Evolutionary conservation across 805 yeast genomes (phyloP).

Genomic region (Kuraishia piskuri): DNA sequence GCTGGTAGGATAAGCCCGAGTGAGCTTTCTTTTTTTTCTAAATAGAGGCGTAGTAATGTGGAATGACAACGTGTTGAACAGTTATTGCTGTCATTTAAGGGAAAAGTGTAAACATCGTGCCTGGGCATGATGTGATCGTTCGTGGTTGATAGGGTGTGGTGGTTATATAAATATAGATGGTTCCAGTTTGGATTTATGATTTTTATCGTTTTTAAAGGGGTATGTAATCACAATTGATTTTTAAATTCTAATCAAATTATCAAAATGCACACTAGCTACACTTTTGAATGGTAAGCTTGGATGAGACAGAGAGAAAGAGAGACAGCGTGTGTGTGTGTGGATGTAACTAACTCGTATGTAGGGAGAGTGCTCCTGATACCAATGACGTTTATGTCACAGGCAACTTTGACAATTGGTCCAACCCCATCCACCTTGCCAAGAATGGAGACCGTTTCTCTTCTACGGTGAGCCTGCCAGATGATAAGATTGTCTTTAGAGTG

Average conservation of each 20-base stretch:
- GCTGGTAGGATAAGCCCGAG: too few species aligned
- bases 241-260: too few species aligned
- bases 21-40: not conserved
- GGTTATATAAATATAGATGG: not conserved
- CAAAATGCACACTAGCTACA: conserved; percentile 6
- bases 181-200: too few species aligned
- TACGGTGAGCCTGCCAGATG: conserved; percentile 32
- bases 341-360: conserved; percentile 8
- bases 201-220: too few species aligned
- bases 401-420: conserved; percentile 47
- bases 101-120: not conserved
- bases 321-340: not conserved
- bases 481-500: conserved; percentile 34
- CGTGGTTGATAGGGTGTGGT: not conserved
- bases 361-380: conserved; percentile 21
- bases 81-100: not conserved
- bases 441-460: conserved; percentile 32
- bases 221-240: too few species aligned
- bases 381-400: conserved; percentile 47
- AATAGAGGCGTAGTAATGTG: not conserved
- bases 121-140: not conserved
- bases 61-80: not conserved
- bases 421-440: conserved; percentile 32
- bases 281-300: conserved; percentile 17
- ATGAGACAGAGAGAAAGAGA: too few species aligned